Percentiles rank a stretch among this genome's conserved stretches.
phyloP scores from a whole-genome alignment of 2,329 filamentous ascomycete genomes.

The Nemania sp. region DNA sequence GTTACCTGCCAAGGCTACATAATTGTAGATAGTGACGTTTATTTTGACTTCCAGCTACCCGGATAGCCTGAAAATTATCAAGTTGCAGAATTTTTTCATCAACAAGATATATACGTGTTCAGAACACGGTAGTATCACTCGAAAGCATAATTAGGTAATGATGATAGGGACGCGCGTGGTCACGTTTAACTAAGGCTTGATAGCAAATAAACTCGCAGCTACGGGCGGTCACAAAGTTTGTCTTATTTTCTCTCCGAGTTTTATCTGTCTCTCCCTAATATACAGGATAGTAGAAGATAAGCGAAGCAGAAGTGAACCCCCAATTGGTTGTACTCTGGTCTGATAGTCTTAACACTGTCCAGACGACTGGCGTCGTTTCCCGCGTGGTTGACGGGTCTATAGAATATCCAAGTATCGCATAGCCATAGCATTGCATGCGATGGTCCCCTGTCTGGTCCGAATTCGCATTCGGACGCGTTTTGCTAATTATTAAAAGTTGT shows the following conservation, averaged over 20 bases:
- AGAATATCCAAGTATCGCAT: slow-evolving; percentile 24
- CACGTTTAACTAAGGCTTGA: slow-evolving; percentile 18
- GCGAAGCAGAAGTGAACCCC: background rate
- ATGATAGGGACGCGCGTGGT: slow-evolving; percentile 6
- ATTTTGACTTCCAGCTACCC: too few relatives aligned
- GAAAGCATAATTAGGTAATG: too few relatives aligned
- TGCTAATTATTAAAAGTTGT: slow-evolving; percentile 22
- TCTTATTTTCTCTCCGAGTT: background rate
- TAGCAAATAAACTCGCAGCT: slow-evolving; percentile 6
- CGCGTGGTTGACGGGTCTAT: slow-evolving; percentile 13
- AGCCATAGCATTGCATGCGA: slow-evolving; percentile 4
- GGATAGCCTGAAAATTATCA: too few relatives aligned
- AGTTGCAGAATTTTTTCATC: too few relatives aligned
- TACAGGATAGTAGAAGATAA: background rate
- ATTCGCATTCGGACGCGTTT: slow-evolving; percentile 10
- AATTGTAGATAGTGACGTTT: too few relatives aligned
- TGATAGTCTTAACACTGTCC: slow-evolving; percentile 3
- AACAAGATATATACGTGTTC: too few relatives aligned
- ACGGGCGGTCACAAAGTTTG: too few relatives aligned
- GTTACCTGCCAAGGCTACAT: too few relatives aligned
- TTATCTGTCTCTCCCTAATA: background rate
- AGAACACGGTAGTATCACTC: too few relatives aligned
- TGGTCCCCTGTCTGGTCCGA: background rate
- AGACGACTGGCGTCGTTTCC: slow-evolving; percentile 2
- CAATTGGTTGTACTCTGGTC: background rate